These are phyloP conservation scores for Ustilago loliicola DNA, from an alignment of 1,284 basidiomycete genomes.

Conservation along the genomic window DNA sequence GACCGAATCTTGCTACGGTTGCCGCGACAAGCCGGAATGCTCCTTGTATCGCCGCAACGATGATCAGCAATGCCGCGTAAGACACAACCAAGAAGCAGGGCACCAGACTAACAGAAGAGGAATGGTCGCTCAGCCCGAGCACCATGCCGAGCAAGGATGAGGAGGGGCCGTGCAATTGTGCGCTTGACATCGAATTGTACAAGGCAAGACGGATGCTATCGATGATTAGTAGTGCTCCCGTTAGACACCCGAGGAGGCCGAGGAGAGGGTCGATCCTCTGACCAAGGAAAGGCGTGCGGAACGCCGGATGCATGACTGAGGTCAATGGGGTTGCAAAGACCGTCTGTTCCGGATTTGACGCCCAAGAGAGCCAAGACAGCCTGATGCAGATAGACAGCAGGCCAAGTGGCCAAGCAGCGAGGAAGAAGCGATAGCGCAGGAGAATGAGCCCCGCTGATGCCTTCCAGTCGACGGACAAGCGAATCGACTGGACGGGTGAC, in stretches of 20 bases:
- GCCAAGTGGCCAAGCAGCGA: conserved; percentile 58
- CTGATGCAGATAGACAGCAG: conserved; percentile 43
- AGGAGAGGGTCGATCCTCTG: conserved; percentile 24
- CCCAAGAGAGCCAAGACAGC: conserved; percentile 40
- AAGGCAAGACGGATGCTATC: conserved; percentile 29
- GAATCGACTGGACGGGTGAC: conserved; percentile 42
- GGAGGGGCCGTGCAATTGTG: conserved; percentile 19
- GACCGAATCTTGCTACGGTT: conserved; percentile 9
- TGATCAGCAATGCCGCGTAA: conserved; percentile 32
- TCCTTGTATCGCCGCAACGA: conserved; percentile 28
- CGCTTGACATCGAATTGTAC: conserved; percentile 19
- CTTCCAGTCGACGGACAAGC: conserved; percentile 57
- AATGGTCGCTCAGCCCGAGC: conserved; percentile 31
- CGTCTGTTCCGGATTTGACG: conserved; percentile 8
- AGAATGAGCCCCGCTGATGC: conserved; percentile 58
- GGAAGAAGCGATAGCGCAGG: conserved; percentile 60
- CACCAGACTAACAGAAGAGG: conserved; percentile 27
- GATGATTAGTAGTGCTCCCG: conserved; percentile 11
- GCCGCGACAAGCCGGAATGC: conserved; percentile 32
- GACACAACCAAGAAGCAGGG: conserved; percentile 39
- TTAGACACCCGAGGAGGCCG: conserved; percentile 25
- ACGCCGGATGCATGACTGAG: conserved; percentile 33
- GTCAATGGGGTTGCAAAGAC: conserved; percentile 29
- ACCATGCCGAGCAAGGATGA: conserved; percentile 47
- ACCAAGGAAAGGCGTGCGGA: conserved; percentile 21